These are phyloP conservation scores for Lactarius indigo DNA, from an alignment of 768 basidiomycete genomes.

Conservation along the genomic window DNA sequence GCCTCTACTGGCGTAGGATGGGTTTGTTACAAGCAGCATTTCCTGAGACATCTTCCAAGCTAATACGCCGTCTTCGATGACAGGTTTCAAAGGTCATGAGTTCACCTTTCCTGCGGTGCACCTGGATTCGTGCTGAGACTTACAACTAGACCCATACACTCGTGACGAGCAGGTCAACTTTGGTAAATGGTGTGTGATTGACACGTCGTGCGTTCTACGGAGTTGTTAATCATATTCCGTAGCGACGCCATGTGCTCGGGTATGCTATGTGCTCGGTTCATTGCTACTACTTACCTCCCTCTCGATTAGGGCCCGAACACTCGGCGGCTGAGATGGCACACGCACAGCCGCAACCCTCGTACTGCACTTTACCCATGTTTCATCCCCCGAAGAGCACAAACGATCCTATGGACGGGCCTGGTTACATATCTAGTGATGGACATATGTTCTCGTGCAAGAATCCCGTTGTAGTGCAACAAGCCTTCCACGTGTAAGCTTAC, in stretches of 20 bases:
- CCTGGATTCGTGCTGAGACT: not conserved
- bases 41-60: not conserved
- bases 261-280: constrained; percentile 19
- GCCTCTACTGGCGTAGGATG: constrained; percentile 52
- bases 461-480: constrained; percentile 32
- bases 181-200: constrained; percentile 44
- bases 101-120: not conserved
- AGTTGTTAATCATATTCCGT: not conserved
- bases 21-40: constrained; percentile 36
- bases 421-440: constrained; percentile 55
- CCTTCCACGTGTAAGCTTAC: too few relatives aligned
- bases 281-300: not conserved
- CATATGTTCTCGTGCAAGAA: constrained; percentile 54
- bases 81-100: constrained; percentile 51
- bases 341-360: constrained; percentile 50
- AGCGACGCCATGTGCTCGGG: constrained; percentile 53
- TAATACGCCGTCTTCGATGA: not conserved
- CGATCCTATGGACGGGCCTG: constrained; percentile 32
- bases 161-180: constrained; percentile 51
- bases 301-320: constrained; percentile 47
- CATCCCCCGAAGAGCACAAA: constrained; percentile 38
- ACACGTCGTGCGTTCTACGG: not conserved
- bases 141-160: constrained; percentile 50
- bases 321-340: constrained; percentile 26
- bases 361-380: constrained; percentile 52